A percentile compares a stretch with the other conserved stretches of the same genome.
phyloP scores from a whole-genome alignment of 805 yeast species.

The Jamesozyma gamospora region DNA sequence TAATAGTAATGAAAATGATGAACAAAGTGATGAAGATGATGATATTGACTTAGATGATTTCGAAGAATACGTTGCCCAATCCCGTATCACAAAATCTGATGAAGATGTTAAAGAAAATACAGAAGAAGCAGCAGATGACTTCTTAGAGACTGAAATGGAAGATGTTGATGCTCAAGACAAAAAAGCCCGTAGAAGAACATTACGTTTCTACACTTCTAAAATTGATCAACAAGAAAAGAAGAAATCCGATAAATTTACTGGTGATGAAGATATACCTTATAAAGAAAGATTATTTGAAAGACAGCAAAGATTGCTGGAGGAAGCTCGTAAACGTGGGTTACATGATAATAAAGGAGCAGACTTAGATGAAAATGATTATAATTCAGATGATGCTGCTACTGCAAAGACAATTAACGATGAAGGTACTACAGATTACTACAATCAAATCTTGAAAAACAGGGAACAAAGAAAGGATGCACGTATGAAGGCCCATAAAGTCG shows the following conservation, averaged over 20 bases:
- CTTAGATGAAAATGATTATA: conserved; percentile 42
- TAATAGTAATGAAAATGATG: conserved; percentile 18
- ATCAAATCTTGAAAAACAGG: conserved; percentile 40
- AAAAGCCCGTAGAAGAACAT: conserved; percentile 62
- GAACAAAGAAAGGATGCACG: conserved; percentile 43
- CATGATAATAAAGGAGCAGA: conserved; percentile 47
- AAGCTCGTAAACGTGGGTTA: conserved; percentile 77
- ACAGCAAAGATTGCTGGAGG: conserved; percentile 76
- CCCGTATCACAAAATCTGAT: conserved; percentile 41
- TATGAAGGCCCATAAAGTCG: conserved; percentile 54
- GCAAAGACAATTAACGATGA: conserved; percentile 36
- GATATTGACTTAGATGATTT: conserved; percentile 31
- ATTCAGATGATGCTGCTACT: conserved; percentile 37
- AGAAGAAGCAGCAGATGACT: conserved; percentile 37
- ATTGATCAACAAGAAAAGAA: conserved; percentile 76
- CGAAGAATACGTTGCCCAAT: conserved; percentile 43
- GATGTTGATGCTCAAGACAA: conserved; percentile 84
- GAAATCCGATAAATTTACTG: conserved; percentile 50
- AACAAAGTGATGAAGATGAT: conserved; percentile 14
- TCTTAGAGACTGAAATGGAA: conserved; percentile 61
- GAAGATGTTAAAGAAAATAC: conserved; percentile 17
- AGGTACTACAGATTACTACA: conserved; percentile 51
- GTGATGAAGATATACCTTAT: conserved; percentile 89
- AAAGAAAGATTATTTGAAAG: conserved; percentile 84
- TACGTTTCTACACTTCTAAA: conserved; percentile 93